Evolutionary conservation across 202 grass and related monocot genomes (phyloP), one percentile per base, ranked within the genome.

Genomic region (Carex arenaria): DNA sequence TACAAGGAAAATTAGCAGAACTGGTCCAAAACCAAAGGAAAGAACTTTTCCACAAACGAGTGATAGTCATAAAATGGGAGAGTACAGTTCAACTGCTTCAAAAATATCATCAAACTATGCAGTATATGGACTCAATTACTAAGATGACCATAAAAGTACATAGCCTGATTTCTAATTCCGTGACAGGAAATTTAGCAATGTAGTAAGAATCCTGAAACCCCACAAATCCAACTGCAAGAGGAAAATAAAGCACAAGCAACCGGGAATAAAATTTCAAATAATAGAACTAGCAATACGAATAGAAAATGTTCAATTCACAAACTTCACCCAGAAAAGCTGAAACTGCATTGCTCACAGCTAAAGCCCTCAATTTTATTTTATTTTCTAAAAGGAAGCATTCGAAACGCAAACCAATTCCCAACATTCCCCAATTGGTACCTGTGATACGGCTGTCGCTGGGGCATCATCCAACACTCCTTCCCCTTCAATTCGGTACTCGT

Each of bases 401-500:
- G 36, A 38, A 38, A 38, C 36, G 36, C 5, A 0, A 38, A 38
- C 4, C 4, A 38, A 38, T 38, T 36, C 36, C 36, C 36, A 38
- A 38, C 36, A 38, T 38, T 38, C 5, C 36, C 5, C 53, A 75
- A 64, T 82, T 67, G 23, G 17, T 82, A 82, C 80, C 80, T 82
- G 80, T 31, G 63, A 32, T 32, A 34, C 9, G 17, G 43, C 64
- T 19, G 63, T 31, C 0, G 45, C 62, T 4, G 62, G 62, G 2
- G 61, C 80, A 18, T 73, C 60, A 22, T 77, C 65, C 67, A 87
- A 55, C 22, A 82, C 63, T 2, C 80, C 80, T 1, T 82, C 80
- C 3, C 80, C 30, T 45, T 79, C 77, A 32, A 98, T 90, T 30
- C 95, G 82, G 67, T 97, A 97, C 84, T 97, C 95, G 74, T 97